These are phyloP conservation scores for Phytophthora europaea DNA, from an alignment of 352 stramenopile species.

Conservation along the genomic window DNA sequence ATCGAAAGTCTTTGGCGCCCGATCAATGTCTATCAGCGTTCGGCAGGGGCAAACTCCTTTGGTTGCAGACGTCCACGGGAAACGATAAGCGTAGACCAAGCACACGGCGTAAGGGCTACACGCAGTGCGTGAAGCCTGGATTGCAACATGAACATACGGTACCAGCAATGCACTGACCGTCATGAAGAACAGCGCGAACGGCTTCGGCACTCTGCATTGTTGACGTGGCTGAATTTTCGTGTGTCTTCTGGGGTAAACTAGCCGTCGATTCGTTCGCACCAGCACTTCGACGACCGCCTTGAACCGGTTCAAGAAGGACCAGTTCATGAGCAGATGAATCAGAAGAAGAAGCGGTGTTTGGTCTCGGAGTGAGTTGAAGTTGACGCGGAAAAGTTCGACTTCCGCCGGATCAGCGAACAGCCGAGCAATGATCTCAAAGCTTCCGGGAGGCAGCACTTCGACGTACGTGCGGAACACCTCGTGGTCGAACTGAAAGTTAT, in stretches of 20 bases:
- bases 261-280: slow-evolving; percentile 24
- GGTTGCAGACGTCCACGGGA: slow-evolving; percentile 14
- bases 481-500: slow-evolving; percentile 47
- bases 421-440: slow-evolving; percentile 44
- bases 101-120: slow-evolving; percentile 33
- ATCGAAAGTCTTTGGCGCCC: slow-evolving; percentile 20
- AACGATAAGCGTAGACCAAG: slow-evolving; percentile 36
- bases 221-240: slow-evolving; percentile 16
- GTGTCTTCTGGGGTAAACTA: slow-evolving; percentile 39
- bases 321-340: slow-evolving; percentile 41
- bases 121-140: slow-evolving; percentile 19
- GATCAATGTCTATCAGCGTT: slow-evolving; percentile 43
- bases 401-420: slow-evolving; percentile 45
- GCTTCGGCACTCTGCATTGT: slow-evolving; percentile 33
- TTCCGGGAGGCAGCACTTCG: slow-evolving; percentile 20
- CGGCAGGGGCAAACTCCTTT: slow-evolving; percentile 45
- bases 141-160: slow-evolving; percentile 24
- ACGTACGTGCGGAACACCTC: slow-evolving; percentile 34
- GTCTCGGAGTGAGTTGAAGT: slow-evolving; percentile 44
- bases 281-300: slow-evolving; percentile 25
- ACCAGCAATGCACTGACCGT: slow-evolving; percentile 17
- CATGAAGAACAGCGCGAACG: slow-evolving; percentile 30
- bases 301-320: slow-evolving; percentile 39
- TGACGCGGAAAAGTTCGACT: slow-evolving; percentile 40
- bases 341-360: slow-evolving; percentile 31